Conservation (phyloP, 768 basidiomycete genomes). For the Hysterangium stoloniferum region DNA sequence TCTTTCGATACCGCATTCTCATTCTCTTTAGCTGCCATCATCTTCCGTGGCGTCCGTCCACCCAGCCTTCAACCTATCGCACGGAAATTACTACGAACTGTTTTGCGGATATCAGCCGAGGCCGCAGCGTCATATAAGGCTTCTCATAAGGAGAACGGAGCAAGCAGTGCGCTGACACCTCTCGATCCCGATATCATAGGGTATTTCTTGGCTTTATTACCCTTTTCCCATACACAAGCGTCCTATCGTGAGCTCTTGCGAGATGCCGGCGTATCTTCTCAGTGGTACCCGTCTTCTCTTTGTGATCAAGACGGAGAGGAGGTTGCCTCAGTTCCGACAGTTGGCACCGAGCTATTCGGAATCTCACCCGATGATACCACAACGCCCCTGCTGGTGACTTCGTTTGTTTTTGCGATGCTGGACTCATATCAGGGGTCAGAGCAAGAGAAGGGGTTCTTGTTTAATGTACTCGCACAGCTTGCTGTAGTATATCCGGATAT, state of each 20-base stretch:
- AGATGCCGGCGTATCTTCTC: constrained; percentile 50
- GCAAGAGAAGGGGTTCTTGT: constrained; percentile 74
- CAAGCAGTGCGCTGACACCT: constrained; percentile 35
- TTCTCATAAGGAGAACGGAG: constrained; percentile 26
- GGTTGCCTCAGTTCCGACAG: constrained; percentile 38
- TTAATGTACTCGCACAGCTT: constrained; percentile 66
- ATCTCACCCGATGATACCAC: constrained; percentile 42
- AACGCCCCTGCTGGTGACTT: constrained; percentile 63
- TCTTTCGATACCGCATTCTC: constrained; percentile 76
- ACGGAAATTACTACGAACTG: constrained; percentile 49
- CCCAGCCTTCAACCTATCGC: constrained; percentile 54
- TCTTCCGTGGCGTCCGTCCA: constrained; percentile 82
- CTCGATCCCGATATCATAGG: constrained; percentile 57
- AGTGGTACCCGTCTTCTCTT: constrained; percentile 17
- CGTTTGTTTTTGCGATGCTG: constrained; percentile 71
- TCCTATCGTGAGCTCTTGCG: constrained; percentile 54
- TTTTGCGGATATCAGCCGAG: constrained; percentile 51
- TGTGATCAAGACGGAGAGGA: constrained; percentile 33
- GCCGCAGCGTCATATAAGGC: constrained; percentile 1
- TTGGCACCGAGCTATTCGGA: constrained; percentile 53
- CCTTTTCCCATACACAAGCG: constrained; percentile 50
- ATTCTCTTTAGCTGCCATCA: constrained; percentile 71
- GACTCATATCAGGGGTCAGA: constrained; percentile 72
- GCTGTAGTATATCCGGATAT: constrained; percentile 62
- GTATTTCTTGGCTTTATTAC: constrained; percentile 73